These are phyloP conservation scores for Tulasnella sp. DNA, from an alignment of 768 basidiomycete genomes.

Conservation along the genomic window DNA sequence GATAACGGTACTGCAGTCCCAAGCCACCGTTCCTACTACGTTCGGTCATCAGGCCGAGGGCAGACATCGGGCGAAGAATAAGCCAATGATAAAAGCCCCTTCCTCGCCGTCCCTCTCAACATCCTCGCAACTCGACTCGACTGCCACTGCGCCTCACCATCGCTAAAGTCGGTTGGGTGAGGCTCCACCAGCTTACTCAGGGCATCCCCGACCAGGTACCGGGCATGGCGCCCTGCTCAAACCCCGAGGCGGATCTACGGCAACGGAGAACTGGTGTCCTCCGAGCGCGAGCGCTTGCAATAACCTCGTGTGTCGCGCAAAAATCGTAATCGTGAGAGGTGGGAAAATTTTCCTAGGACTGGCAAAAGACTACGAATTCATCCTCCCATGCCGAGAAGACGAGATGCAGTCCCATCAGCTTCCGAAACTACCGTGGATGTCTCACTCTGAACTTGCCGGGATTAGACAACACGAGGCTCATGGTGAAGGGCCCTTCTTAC, in stretches of 20 bases:
- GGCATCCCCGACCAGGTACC: neutral
- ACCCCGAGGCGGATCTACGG: neutral
- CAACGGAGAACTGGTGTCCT: neutral
- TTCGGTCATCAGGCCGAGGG: neutral
- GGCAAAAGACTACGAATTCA: neutral
- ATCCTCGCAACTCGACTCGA: neutral
- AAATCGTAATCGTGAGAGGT: neutral
- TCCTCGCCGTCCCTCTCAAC: neutral
- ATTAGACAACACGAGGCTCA: neutral
- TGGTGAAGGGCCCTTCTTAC: neutral
- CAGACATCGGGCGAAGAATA: neutral
- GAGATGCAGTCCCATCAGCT: conserved; percentile 9
- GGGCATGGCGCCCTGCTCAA: neutral
- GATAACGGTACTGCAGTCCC: neutral
- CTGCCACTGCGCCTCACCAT: neutral
- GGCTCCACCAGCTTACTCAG: neutral
- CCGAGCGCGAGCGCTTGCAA: neutral
- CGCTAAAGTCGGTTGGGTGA: neutral
- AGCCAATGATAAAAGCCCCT: neutral
- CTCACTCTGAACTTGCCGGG: conserved; percentile 7
- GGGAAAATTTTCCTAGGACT: neutral
- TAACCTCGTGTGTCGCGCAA: neutral
- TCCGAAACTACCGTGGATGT: conserved; percentile 5
- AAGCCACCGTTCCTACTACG: neutral
- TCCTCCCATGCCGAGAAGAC: conserved; percentile 12